phyloP scores from a whole-genome alignment of 441 rosid genomes.

The Aquilaria agallochum region DNA sequence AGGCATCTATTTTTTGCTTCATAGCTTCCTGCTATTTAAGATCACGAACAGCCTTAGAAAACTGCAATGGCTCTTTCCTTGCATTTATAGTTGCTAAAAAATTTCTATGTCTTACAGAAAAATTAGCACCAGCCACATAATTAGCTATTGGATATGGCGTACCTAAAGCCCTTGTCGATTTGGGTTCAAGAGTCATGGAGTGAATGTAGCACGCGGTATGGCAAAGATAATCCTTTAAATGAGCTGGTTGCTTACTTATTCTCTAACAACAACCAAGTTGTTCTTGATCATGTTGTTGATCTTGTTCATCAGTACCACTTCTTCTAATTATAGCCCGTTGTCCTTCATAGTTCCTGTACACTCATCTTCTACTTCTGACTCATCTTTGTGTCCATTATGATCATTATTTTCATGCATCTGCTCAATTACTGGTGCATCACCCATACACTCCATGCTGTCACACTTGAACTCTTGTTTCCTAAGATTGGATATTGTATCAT shows the following conservation, averaged over 20 bases:
- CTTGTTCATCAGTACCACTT: neutral
- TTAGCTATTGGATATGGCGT: constrained; percentile 15
- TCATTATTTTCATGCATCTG: neutral
- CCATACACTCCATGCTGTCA: no score
- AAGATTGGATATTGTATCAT: no score
- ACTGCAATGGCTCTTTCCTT: neutral
- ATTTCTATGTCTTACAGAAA: neutral
- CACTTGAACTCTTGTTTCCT: no score
- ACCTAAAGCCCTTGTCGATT: constrained; percentile 4
- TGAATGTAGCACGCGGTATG: neutral
- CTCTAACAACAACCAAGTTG: neutral
- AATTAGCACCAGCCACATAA: constrained; percentile 8
- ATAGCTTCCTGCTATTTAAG: neutral
- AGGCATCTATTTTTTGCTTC: neutral
- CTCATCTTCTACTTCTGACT: no score
- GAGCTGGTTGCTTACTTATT: neutral
- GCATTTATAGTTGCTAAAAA: constrained; percentile 1
- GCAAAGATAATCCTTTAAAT: neutral
- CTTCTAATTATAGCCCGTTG: no score
- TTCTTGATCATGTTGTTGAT: neutral
- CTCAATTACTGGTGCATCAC: neutral
- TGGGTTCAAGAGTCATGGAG: neutral
- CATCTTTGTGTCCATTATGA: neutral
- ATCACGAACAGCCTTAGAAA: neutral
- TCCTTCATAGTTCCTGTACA: no score